Percentiles rank a stretch among this genome's conserved stretches.
Evolutionary conservation across 192 early-diverging fungal species (phyloP).

Genomic region (Entomortierella lignicola): DNA sequence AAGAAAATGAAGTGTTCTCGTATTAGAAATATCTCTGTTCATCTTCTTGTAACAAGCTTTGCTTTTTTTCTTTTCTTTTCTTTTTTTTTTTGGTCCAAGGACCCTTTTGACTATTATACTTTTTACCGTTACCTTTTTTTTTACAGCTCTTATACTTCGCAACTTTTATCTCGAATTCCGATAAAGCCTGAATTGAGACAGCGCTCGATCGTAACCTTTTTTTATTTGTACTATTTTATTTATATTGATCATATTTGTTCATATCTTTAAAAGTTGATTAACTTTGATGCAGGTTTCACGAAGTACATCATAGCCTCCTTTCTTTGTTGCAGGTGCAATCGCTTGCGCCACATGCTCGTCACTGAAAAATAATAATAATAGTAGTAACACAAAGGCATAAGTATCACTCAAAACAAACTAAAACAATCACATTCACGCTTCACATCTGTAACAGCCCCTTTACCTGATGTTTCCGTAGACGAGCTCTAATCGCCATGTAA

Average conservation of each 20-base stretch:
- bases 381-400: not conserved
- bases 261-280: constrained; percentile 31
- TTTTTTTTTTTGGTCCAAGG: too few relatives aligned
- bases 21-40: not conserved
- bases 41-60: not conserved
- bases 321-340: constrained; percentile 24
- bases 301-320: constrained; percentile 37
- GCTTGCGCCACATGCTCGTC: constrained; percentile 26
- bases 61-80: too few relatives aligned
- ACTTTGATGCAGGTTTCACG: constrained; percentile 36
- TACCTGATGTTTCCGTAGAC: constrained; percentile 49
- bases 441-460: not conserved
- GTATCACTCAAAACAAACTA: too few relatives aligned
- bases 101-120: too few relatives aligned
- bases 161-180: too few relatives aligned
- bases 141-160: too few relatives aligned
- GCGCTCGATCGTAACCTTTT: too few relatives aligned
- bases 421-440: not conserved
- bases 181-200: too few relatives aligned
- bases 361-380: not conserved
- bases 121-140: too few relatives aligned
- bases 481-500: constrained; percentile 45
- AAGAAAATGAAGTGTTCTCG: not conserved
- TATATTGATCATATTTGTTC: not conserved
- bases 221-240: constrained; percentile 1